Percentiles rank a stretch among this genome's conserved stretches.
These are phyloP conservation scores for Galerina sulciceps DNA, from an alignment of 768 basidiomycete genomes.

Conservation along the genomic window DNA sequence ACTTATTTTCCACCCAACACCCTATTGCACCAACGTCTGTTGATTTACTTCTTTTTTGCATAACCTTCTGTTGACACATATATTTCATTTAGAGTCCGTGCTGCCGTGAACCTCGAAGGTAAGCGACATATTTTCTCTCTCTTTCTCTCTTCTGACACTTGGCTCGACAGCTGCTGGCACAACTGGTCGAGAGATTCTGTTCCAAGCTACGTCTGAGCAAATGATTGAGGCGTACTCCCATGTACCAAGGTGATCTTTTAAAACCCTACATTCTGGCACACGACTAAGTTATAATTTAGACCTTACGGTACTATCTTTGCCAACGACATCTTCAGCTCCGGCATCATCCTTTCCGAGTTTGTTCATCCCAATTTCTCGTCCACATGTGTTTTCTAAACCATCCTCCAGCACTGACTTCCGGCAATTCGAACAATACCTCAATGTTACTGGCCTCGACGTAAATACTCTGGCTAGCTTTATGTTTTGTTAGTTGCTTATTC, in stretches of 20 bases:
- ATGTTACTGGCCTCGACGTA: slow-evolving; percentile 90
- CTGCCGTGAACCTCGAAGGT: slow-evolving; percentile 92
- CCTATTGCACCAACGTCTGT: slow-evolving; percentile 70
- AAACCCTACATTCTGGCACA: not conserved
- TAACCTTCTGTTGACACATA: not conserved
- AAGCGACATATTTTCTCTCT: slow-evolving; percentile 4
- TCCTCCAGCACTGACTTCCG: slow-evolving; percentile 85
- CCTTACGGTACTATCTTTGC: slow-evolving; percentile 91
- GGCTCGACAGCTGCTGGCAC: slow-evolving; percentile 74
- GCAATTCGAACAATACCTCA: slow-evolving; percentile 89
- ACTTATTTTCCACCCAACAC: slow-evolving; percentile 92
- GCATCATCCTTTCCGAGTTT: slow-evolving; percentile 88
- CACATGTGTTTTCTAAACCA: not conserved
- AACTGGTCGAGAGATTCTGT: slow-evolving; percentile 85
- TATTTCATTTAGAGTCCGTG: slow-evolving; percentile 62
- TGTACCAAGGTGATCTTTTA: slow-evolving; percentile 65
- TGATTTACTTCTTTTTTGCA: not conserved
- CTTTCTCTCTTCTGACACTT: not conserved
- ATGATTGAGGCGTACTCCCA: slow-evolving; percentile 92
- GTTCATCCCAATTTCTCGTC: slow-evolving; percentile 23
- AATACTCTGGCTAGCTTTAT: slow-evolving; percentile 24
- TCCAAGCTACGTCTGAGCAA: slow-evolving; percentile 94
- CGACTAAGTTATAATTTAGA: slow-evolving; percentile 35
- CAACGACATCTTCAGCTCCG: slow-evolving; percentile 91
- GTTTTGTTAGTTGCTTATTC: not conserved